Base-by-base conservation (phyloP, 768 basidiomycete species). In the Tulasnella calospora region DNA sequence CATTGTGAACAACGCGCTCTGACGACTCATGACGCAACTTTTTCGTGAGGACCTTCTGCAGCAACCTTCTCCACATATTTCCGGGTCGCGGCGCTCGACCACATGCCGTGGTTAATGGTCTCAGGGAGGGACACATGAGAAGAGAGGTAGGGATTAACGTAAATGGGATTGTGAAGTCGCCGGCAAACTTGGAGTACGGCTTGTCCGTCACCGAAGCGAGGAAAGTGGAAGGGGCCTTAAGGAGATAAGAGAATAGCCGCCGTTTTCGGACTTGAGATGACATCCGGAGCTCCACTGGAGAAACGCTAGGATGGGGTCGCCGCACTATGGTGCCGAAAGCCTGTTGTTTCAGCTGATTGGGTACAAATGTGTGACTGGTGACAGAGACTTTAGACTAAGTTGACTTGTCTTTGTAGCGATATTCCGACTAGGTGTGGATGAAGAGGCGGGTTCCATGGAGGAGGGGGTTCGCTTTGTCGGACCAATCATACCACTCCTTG, bases 151-250 rank as follows among this genome's bases (percentile, higher is more conserved):
- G 98, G 97, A 85, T 99, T 98, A 84, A 98, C 88, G 84, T 99
- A 97, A 81, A 99, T 99, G 38, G 98, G 98, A 84, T 99, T 99
- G n/a, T n/a, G 88, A 95, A 99, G 85, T 98, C 98, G 69, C 97
- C 96, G 0, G 98, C 99, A 71, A 96, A 89, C 84, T 91, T 90
- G 5, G 96, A 98, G 86, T 99, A 99, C 2, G 95, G 93, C 85
- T 97, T 94, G 83, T 99, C 99, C 70, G 94, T 94, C 69, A 93
- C 86, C 35, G 97, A 97, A 3, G 97, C 89, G 70, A 87, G 90
- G 87, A 95, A 97, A 9, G 87, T 84, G 13, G 92, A 91, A 23
- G 88, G 86, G 33, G 88, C 86, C 3, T 89, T 85, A n/a, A 87
- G 67, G 85, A 90, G 46, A 91, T 90, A 83, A 99, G 87, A 0